phyloP scores from a whole-genome alignment of 805 yeast species.

The Ogataea haglerorum region DNA sequence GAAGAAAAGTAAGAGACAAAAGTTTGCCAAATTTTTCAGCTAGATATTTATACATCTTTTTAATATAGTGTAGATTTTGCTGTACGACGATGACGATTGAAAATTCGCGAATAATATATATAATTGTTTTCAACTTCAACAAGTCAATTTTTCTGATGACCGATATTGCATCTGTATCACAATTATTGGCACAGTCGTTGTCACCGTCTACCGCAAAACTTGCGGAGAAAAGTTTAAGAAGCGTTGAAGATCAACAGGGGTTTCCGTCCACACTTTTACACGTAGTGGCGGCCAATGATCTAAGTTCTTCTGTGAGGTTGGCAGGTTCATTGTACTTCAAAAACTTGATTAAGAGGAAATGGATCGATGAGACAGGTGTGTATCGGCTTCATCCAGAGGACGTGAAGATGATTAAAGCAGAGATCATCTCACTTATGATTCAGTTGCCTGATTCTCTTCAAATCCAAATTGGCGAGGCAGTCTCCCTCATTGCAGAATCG shows the following conservation, averaged over 20 bases:
- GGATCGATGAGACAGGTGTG: conserved; percentile 89
- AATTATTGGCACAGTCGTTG: conserved; percentile 59
- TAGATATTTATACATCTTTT: too few species aligned
- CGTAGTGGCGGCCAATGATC: conserved; percentile 62
- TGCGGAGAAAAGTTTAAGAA: conserved; percentile 63
- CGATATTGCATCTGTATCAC: conserved; percentile 51
- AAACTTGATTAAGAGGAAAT: conserved; percentile 75
- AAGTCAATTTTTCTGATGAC: conserved; percentile 26
- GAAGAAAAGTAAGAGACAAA: conserved; percentile 50
- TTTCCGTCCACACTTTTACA: conserved; percentile 75
- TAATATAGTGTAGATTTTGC: neutral
- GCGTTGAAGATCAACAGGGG: conserved; percentile 64
- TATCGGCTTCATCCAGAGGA: conserved; percentile 61
- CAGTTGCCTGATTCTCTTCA: conserved; percentile 74
- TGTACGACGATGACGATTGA: conserved; percentile 1
- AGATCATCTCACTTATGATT: conserved; percentile 85
- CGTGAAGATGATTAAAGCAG: conserved; percentile 63
- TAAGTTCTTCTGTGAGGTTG: conserved; percentile 58
- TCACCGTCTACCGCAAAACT: conserved; percentile 59
- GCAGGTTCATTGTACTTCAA: conserved; percentile 92
- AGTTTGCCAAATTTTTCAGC: conserved; percentile 61
- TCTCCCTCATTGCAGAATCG: conserved; percentile 88
- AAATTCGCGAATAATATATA: conserved; percentile 1
- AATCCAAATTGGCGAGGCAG: conserved; percentile 92
- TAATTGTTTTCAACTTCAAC: conserved; percentile 7